Evolutionary conservation across 352 stramenopile species (phyloP), one percentile per base, ranked within the genome.

Genomic region (Globisporangium perplexum): DNA sequence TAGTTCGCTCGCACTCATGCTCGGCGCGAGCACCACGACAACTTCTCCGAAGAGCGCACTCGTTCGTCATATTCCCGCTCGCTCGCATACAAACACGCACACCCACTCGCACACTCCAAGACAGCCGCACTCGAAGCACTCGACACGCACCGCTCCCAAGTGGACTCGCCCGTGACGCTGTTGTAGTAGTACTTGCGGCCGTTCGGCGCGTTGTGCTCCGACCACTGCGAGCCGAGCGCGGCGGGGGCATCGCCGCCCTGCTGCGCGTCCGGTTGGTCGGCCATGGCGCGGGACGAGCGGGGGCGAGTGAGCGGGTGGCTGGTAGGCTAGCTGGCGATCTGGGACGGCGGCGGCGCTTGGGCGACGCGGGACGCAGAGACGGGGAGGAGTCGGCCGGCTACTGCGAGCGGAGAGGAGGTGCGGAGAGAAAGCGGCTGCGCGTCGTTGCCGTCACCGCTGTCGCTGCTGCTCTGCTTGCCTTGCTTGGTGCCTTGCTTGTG

Each of bases 161-260:
- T 94, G 20, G 86, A 95, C 59, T 96, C 87, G 54, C 86, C 86
- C 26, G 89, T 95, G 56, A 82, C 72, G 66, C 82, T 74, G 66
- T 97, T 97, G 78, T 96, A 96, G 68, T 90, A 97, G 66, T 97
- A 97, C 66, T 91, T 92, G 70, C 87, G 79, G 53, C 88, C 88
- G 59, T 97, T 92, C 30, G 87, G 88, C 14, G 86, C 87, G 62
- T 72, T 93, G 69, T 97, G 88, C 66, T 97, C 88, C 50, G 87
- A 92, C 88, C 88, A 97, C 54, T 86, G 72, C 44, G 71, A 69
- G 38, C 59, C 62, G 36, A 68, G 68, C 11, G 68, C 59, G 30
- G 63, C 68, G 33, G 63, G 64, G 47, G 64, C 59, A 15, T 86
- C 76, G 18, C 43, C 65, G 36, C 43, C 51, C 24, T 65, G 53